Base-by-base conservation (phyloP, 1,139 yeast species). In the Pichia norvegensis region DNA sequence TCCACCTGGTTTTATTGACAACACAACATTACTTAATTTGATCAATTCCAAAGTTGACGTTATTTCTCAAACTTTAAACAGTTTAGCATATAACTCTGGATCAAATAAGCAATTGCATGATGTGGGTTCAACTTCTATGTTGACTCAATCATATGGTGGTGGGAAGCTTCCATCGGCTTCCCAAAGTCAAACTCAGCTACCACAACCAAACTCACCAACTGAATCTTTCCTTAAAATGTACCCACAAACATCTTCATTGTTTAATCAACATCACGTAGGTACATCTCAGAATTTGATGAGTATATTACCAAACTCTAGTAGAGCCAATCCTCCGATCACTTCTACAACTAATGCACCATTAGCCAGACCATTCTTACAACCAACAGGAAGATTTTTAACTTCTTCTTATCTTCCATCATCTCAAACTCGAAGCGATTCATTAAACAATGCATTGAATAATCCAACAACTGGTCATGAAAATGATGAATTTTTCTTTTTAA, bases 401-500 rank as follows among this genome's bases (percentile, higher is more conserved):
- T 29, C 35, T 35, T 17, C 13, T 2, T 23, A 25, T n/a, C 31
- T 17, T 29, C 5, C 14, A 38, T 29, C 40, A 14, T 23, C 19
- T 27, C 31, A 36, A 16, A 27, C 9, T 9, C 19, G 29, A 13
- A 25, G 14, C 17, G 31, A 29, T 25, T 25, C n/a, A 22, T n/a
- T 13, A 29, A 27, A 2, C 9, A 33, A 23, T n/a, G 3, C 42
- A 10, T 21, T 9, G 9, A 14, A 11, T 20, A 38, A 37, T 31
- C 5, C 42, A 22, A 36, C 29, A 23, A 19, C 27, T 11, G 37
- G 25, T 16, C 51, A 46, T 33, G 51, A 48, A 39, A 46, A 48
- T 44, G 60, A 57, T 38, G 49, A 75, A 0, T 56, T 64, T 22
- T 67, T 78, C 2, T 68, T 68, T 52, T 62, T 66, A 33, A 65